phyloP scores from a whole-genome alignment of 176 grass and related monocot genomes.

The Oryza coarctata region DNA sequence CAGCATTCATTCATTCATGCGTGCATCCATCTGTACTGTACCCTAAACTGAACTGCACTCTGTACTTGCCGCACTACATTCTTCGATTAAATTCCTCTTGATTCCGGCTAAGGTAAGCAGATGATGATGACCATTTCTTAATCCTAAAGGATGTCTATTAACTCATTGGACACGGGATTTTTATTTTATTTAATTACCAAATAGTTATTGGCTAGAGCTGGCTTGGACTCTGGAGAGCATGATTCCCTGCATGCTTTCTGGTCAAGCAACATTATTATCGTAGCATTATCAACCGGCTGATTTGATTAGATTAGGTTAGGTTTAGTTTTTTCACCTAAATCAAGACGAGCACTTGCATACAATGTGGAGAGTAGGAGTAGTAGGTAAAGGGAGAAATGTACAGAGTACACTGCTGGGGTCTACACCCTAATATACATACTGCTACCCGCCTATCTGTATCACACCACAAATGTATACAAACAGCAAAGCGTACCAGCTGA shows the following conservation, averaged over 20 bases:
- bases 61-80: neutral
- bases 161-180: neutral
- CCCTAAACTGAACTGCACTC: neutral
- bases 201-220: neutral
- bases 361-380: neutral
- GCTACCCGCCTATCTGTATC: neutral
- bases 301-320: neutral
- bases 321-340: neutral
- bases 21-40: neutral
- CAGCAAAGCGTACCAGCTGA: neutral
- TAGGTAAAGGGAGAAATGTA: neutral
- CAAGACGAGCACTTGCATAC: neutral
- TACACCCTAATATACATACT: neutral
- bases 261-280: constrained; percentile 35
- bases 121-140: neutral
- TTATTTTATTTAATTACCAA: neutral
- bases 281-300: neutral
- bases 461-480: neutral
- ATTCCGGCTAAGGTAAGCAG: neutral
- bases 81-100: neutral
- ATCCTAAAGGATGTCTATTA: neutral
- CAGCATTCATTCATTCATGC: neutral
- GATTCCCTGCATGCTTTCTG: constrained; percentile 38
- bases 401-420: neutral
- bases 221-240: neutral